Conservation (phyloP, 2,329 filamentous ascomycete species). For the Alternaria alternata region DNA sequence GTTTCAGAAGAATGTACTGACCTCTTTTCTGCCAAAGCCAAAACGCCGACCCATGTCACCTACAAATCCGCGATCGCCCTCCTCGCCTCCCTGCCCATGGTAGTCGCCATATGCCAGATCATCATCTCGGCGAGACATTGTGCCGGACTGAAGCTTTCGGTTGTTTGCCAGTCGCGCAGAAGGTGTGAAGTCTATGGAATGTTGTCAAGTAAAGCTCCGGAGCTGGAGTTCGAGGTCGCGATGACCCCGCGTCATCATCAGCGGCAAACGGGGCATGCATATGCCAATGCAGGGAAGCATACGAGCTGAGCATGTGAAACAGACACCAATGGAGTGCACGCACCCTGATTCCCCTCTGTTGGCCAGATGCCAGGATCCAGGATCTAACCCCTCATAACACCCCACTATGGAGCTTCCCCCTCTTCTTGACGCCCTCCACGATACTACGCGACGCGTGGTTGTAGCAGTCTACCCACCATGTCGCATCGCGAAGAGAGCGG, state of each 20-base stretch:
- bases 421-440: slow-evolving; percentile 1
- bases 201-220: slow-evolving; percentile 14
- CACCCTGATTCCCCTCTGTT: slow-evolving; percentile 3
- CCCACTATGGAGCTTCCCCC: slow-evolving; percentile 3
- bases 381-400: not conserved
- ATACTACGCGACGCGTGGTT: not conserved
- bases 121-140: slow-evolving; percentile 56
- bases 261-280: slow-evolving; percentile 14
- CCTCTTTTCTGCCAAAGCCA: slow-evolving; percentile 46
- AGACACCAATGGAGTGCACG: slow-evolving; percentile 2
- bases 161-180: not conserved
- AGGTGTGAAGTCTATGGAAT: not conserved
- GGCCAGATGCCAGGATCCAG: slow-evolving; percentile 1
- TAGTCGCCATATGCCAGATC: slow-evolving; percentile 65
- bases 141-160: slow-evolving; percentile 24
- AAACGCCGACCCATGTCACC: slow-evolving; percentile 61
- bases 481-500: not conserved
- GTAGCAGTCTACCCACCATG: not conserved
- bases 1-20: slow-evolving; percentile 28
- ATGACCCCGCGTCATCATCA: slow-evolving; percentile 32
- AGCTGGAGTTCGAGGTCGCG: slow-evolving; percentile 12
- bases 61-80: slow-evolving; percentile 60
- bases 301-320: slow-evolving; percentile 13
- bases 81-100: slow-evolving; percentile 49
- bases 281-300: slow-evolving; percentile 7